Percentiles rank a stretch among this genome's conserved stretches.
phyloP scores from a whole-genome alignment of 73 alveolate species.

The Diophrys sp. region DNA sequence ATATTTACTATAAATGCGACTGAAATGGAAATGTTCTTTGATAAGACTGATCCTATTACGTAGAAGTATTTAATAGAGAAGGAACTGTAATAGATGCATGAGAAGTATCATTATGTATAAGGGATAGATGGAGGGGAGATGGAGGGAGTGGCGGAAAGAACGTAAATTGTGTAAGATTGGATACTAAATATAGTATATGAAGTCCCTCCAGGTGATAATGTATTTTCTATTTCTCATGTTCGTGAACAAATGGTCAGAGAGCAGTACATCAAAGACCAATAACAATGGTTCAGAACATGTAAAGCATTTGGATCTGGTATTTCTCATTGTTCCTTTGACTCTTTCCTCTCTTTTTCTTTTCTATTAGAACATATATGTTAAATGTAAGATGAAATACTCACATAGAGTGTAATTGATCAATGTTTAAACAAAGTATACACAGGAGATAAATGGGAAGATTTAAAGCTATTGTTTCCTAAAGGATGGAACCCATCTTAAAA shows the following conservation, averaged over 20 bases:
- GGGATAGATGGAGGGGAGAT: too few relatives aligned
- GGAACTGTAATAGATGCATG: too few relatives aligned
- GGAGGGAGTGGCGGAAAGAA: background rate
- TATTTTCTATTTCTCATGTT: background rate
- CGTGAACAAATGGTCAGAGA: background rate
- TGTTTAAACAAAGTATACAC: background rate
- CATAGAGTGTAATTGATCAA: background rate
- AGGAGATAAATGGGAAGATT: background rate
- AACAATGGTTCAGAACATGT: background rate
- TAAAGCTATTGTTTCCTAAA: background rate
- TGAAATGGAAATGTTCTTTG: background rate
- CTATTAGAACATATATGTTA: background rate
- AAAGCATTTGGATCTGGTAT: background rate
- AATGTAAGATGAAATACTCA: background rate
- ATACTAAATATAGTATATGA: background rate
- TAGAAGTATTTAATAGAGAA: too few relatives aligned
- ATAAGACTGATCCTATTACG: background rate
- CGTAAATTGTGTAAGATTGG: background rate
- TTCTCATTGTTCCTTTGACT: background rate
- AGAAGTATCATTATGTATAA: too few relatives aligned
- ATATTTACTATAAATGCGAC: background rate
- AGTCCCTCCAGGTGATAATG: background rate
- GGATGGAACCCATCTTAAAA: background rate
- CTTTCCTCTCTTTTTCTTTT: background rate
- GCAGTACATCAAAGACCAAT: background rate